Percentiles rank a stretch among this genome's conserved stretches.
phyloP scores from a whole-genome alignment of 2,329 filamentous ascomycete species.

The Penicillium sp. region DNA sequence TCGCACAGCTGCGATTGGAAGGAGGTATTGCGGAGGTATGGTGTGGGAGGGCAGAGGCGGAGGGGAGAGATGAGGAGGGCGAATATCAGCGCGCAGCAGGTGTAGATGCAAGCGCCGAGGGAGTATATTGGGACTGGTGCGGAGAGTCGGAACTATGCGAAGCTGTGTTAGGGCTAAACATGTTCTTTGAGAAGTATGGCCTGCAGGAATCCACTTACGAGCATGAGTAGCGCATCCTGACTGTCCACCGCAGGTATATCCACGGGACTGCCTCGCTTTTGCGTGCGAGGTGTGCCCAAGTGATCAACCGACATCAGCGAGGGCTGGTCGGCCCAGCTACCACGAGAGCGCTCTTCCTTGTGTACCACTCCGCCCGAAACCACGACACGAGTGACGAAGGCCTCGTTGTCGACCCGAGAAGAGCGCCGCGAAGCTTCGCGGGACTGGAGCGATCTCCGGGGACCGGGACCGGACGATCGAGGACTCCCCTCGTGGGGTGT shows the following conservation, averaged over 20 bases:
- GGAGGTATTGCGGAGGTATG: constrained; percentile 46
- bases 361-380: constrained; percentile 27
- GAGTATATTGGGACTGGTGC: constrained; percentile 58
- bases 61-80: constrained; percentile 56
- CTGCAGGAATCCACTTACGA: constrained; percentile 34
- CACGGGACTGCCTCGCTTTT: constrained; percentile 31
- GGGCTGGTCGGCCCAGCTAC: constrained; percentile 37
- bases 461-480: constrained; percentile 28
- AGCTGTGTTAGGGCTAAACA: constrained; percentile 12
- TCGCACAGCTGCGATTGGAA: constrained; percentile 54
- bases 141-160: constrained; percentile 54
- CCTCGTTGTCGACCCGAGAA: constrained; percentile 25
- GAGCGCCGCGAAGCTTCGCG: constrained; percentile 27
- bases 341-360: constrained; percentile 33
- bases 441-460: constrained; percentile 25
- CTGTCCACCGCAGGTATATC: constrained; percentile 31
- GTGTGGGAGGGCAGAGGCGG: constrained; percentile 52
- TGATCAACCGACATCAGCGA: constrained; percentile 38
- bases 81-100: constrained; percentile 53
- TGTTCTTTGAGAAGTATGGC: background rate
- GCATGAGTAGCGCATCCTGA: constrained; percentile 48
- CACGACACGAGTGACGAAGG: constrained; percentile 26
- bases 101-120: constrained; percentile 56
- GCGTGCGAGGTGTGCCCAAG: constrained; percentile 26
- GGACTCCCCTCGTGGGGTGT: constrained; percentile 19